Percentiles rank a stretch among this genome's conserved stretches.
Conservation (phyloP, 352 stramenopile genomes). For the Blastocystis sp. region DNA sequence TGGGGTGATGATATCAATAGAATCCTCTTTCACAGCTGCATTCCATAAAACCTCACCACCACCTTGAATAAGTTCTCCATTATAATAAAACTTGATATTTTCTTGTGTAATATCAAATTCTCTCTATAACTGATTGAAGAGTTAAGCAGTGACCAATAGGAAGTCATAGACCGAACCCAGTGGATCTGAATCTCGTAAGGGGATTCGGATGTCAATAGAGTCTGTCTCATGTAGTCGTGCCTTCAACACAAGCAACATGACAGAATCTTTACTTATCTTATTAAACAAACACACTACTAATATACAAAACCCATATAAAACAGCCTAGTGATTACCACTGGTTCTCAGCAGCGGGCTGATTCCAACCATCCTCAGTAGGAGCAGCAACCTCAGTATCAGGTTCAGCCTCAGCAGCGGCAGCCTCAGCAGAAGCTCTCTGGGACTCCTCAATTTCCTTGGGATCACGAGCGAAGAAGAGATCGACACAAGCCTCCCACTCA, state of each 20-base stretch:
- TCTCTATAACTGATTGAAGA: neutral
- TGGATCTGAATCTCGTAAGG: neutral
- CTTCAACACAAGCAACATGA: neutral
- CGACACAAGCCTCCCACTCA: conserved; percentile 94
- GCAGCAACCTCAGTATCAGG: conserved; percentile 50
- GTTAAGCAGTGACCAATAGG: neutral
- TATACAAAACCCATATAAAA: conserved; percentile 29
- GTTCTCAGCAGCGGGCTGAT: conserved; percentile 9
- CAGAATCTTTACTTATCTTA: neutral
- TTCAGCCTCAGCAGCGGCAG: conserved; percentile 69
- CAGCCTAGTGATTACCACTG: conserved; percentile 27
- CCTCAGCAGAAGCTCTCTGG: conserved; percentile 86
- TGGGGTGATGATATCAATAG: conserved; percentile 27
- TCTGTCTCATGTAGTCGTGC: neutral
- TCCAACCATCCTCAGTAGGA: neutral
- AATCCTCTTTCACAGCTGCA: neutral
- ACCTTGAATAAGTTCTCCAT: neutral
- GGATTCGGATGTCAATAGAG: neutral
- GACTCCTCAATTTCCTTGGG: conserved; percentile 98
- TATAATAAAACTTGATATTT: neutral
- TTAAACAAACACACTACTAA: conserved; percentile 6
- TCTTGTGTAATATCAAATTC: neutral
- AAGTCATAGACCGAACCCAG: neutral
- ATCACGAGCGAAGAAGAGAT: conserved; percentile 99
- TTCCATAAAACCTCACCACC: neutral